phyloP scores from a whole-genome alignment of 2,329 filamentous ascomycete genomes.

The Venturia aucupariae region DNA sequence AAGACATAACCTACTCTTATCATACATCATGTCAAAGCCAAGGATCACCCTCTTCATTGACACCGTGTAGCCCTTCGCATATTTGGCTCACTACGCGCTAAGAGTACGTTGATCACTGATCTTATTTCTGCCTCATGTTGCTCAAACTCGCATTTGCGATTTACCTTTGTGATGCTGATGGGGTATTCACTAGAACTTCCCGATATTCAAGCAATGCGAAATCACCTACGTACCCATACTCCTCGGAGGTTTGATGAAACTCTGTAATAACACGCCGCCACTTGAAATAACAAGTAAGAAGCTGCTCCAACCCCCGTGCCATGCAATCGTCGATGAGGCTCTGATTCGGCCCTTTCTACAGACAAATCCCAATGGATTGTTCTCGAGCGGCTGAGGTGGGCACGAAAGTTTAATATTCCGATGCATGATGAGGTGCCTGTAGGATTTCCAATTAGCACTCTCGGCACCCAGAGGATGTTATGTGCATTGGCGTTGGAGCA shows the following conservation, averaged over 20 bases:
- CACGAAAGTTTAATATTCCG: slow-evolving; percentile 45
- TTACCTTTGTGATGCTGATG: slow-evolving; percentile 1
- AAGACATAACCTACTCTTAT: neutral
- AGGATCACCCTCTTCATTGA: slow-evolving; percentile 51
- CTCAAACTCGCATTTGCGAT: neutral
- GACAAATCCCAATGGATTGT: slow-evolving; percentile 53
- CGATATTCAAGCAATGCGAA: slow-evolving; percentile 45
- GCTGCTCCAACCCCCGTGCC: slow-evolving; percentile 2
- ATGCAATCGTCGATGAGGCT: slow-evolving; percentile 5
- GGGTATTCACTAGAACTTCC: slow-evolving; percentile 43
- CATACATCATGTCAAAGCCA: slow-evolving; percentile 34
- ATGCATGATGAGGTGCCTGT: slow-evolving; percentile 36
- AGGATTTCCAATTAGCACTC: slow-evolving; percentile 9
- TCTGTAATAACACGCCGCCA: slow-evolving; percentile 45
- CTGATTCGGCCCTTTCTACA: slow-evolving; percentile 20
- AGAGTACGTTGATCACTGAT: slow-evolving; percentile 32
- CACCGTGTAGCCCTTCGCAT: slow-evolving; percentile 51
- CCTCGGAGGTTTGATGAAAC: slow-evolving; percentile 50
- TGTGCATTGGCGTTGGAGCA: slow-evolving; percentile 36
- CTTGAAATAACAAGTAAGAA: slow-evolving; percentile 46
- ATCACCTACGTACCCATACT: slow-evolving; percentile 51
- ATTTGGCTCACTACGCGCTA: slow-evolving; percentile 48
- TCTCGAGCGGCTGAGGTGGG: slow-evolving; percentile 45
- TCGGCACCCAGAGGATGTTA: slow-evolving; percentile 41
- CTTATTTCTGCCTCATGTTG: slow-evolving; percentile 1